Base-by-base conservation (phyloP, 495 filamentous ascomycete species). In the Viridothelium virens region DNA sequence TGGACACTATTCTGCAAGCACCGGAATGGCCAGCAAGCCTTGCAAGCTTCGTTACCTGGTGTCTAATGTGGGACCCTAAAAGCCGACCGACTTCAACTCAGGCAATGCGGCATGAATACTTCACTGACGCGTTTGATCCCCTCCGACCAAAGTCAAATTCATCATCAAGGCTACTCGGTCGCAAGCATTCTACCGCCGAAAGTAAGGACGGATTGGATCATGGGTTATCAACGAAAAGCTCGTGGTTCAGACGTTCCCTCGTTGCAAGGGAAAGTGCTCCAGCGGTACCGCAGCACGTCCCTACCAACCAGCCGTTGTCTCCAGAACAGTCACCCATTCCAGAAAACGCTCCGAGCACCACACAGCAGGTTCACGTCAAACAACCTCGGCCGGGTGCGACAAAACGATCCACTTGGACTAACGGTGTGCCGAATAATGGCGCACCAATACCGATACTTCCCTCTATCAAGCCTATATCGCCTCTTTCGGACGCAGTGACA, bases 41-140 rank as follows among this genome's bases (percentile, higher is more conserved):
- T 38, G 87, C 86, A 70, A 83, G 92, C 38, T 97, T 99, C 72
- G 95, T 99, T 61, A 97, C 95, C 1, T 96, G 92, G 92, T 99
- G 95, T 79, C 77, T 99, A 67, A 96, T 97, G 94, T 99, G 95
- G 95, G 95, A 99, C 77, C 95, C 95, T 16, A 92, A 92, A 78
- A 86, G 79, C 75, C 83, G 95, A 65, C 95, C 95, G 61, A 99
- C 95, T n/a, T 96, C 92, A 39, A 86, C 87, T 0, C 92, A 97
- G 76, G 93, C 95, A 10, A 77, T 97, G 70, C 87, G 86, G 39
- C 95, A 97, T 73, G 93, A 97, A 69, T 99, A 92, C 77, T 99
- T 99, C 74, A 79, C 83, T n/a, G 95, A 97, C 79, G 95, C 95
- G 1, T 85, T 94, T 36, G 95, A 99, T 74, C 95, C 95, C 31